Base-by-base conservation (phyloP, 768 basidiomycete genomes). In the Termitomyces sp. region DNA sequence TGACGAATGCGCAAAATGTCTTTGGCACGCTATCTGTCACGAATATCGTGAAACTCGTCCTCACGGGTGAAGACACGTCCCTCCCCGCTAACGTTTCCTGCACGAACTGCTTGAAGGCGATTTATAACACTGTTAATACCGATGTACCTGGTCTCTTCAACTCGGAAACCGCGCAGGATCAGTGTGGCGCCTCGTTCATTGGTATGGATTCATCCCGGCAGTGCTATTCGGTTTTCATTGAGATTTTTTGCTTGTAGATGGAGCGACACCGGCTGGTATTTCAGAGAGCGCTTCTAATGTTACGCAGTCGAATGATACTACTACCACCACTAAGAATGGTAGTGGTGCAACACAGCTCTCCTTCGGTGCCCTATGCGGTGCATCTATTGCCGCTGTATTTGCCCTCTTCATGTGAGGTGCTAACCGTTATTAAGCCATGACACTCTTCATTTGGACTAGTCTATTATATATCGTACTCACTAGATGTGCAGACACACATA, bases 141-240 rank as follows among this genome's bases (percentile, higher is more conserved):
- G 68, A 74, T 26, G 67, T 74, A 40, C 80, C 85, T 1, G 61
- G 63, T 16, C 30, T 79, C 5, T 58, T 72, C 13, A 57, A 73
- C 9, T 49, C 64, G 43, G 56, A 68, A 0, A 53, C 30, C 28
- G 4, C 79, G 4, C 71, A 77, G 55, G 48, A 59, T 0, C 65
- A 78, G 59, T 87, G 86, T 61, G 84, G 85, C 13, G 64, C 80
- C 46, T 70, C 72, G 13, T 87, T 86, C 70, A 79, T 74, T 49
- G 73, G 84, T 86, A 67, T 59, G 79, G 69, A 9, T 51, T 16
- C 13, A 46, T 55, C 23, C 10, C 32, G 12, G 16, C 28, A 3
- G 4, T 54, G 43, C 7, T 33, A 3, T 4, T 14, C 12, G 8
- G 23, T 10, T 18, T 43, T 23, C 46, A 32, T 28, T 50, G 18